phyloP scores from a whole-genome alignment of 352 stramenopile genomes.

The Phytophthora pinifolia region DNA sequence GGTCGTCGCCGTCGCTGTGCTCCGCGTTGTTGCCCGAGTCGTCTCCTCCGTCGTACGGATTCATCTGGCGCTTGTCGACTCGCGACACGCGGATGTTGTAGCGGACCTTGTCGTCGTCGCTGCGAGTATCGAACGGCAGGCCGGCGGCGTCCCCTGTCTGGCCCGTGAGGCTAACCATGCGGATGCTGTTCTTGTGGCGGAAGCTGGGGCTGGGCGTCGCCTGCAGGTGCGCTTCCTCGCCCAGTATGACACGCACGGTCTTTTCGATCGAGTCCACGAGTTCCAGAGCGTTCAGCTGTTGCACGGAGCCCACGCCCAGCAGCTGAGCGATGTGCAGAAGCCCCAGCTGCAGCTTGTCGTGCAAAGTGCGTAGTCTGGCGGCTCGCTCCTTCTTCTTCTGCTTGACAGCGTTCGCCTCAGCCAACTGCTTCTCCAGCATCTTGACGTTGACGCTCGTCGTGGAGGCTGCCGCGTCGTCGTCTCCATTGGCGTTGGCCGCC shows the following conservation, averaged over 20 bases:
- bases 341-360: constrained; percentile 74
- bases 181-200: constrained; percentile 76
- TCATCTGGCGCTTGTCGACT: constrained; percentile 53
- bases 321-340: constrained; percentile 80
- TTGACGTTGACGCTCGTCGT: constrained; percentile 62
- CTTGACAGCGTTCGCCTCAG: constrained; percentile 43
- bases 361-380: constrained; percentile 51
- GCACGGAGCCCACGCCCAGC: constrained; percentile 43
- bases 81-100: constrained; percentile 78
- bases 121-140: constrained; percentile 43
- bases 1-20: background rate
- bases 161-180: constrained; percentile 33
- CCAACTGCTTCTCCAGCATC: constrained; percentile 63
- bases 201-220: constrained; percentile 45
- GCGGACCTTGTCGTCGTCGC: constrained; percentile 57
- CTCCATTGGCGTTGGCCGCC: constrained; percentile 7
- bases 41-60: constrained; percentile 44
- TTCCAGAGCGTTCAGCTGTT: constrained; percentile 60
- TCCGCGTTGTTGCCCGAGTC: constrained; percentile 9
- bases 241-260: constrained; percentile 68
- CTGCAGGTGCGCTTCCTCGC: constrained; percentile 73
- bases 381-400: constrained; percentile 77
- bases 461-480: constrained; percentile 18
- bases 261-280: constrained; percentile 76
- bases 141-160: constrained; percentile 26